Conservation (phyloP, 352 stramenopile genomes). For the Elongisporangium prolatum region DNA sequence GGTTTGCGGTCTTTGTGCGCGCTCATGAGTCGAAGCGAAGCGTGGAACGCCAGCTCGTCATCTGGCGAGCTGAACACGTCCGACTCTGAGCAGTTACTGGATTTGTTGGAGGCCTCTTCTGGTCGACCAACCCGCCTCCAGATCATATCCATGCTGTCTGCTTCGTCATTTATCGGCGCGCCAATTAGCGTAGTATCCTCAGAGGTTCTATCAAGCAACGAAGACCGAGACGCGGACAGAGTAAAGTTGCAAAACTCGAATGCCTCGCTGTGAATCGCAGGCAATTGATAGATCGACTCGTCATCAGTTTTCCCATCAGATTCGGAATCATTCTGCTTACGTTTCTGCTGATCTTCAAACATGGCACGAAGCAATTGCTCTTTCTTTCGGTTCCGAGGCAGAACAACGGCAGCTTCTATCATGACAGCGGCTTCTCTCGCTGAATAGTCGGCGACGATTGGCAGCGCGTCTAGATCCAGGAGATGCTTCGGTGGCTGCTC, state of each 20-base stretch:
- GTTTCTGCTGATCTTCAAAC: slow-evolving; percentile 9
- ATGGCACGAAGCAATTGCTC: slow-evolving; percentile 26
- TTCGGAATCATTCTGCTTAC: not conserved
- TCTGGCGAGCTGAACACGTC: slow-evolving; percentile 24
- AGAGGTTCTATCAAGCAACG: not conserved
- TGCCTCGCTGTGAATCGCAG: slow-evolving; percentile 17
- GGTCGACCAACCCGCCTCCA: slow-evolving; percentile 34
- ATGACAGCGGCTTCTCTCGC: not conserved
- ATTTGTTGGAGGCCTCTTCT: not conserved
- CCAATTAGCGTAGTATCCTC: not conserved
- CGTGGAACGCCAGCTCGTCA: slow-evolving; percentile 24
- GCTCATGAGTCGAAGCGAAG: slow-evolving; percentile 27
- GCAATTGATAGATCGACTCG: slow-evolving; percentile 4
- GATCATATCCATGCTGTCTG: slow-evolving; percentile 24
- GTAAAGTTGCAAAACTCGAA: slow-evolving; percentile 42
- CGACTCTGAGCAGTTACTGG: slow-evolving; percentile 1
- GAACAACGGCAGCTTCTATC: not conserved
- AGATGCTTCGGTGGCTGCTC: slow-evolving; percentile 36
- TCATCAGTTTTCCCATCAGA: slow-evolving; percentile 9
- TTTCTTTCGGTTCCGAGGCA: slow-evolving; percentile 22
- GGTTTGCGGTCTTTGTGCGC: slow-evolving; percentile 14
- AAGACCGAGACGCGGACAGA: not conserved
- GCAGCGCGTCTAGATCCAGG: slow-evolving; percentile 14
- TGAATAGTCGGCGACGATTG: not conserved
- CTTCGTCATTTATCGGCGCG: not conserved